Evolutionary conservation across 768 basidiomycete species (phyloP).

Genomic region (Trametes coccinea): DNA sequence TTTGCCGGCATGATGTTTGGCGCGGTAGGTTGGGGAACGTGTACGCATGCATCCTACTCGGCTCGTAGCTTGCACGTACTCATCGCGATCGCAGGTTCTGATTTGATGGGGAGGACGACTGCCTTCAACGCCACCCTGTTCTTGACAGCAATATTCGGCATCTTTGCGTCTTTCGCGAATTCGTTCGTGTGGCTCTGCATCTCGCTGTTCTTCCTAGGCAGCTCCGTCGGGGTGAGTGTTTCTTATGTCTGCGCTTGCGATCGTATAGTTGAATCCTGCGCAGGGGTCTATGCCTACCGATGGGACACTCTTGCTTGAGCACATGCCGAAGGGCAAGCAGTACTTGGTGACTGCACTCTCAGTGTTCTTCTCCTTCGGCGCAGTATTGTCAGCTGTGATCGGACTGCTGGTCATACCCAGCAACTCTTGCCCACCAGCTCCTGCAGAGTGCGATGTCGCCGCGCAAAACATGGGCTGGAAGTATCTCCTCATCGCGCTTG

Average conservation of each 20-base stretch:
- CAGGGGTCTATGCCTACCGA: conserved; percentile 97
- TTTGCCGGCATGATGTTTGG: conserved; percentile 99
- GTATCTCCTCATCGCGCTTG: conserved; percentile 74
- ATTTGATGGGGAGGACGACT: conserved; percentile 81
- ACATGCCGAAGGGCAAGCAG: conserved; percentile 89
- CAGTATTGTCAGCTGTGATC: conserved; percentile 81
- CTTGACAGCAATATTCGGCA: conserved; percentile 87
- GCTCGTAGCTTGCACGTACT: neutral
- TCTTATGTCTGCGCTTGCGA: neutral
- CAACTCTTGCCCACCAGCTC: conserved; percentile 58
- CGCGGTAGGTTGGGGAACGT: conserved; percentile 89
- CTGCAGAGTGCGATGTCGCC: conserved; percentile 61
- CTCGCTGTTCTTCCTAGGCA: conserved; percentile 84
- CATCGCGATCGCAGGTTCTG: conserved; percentile 55
- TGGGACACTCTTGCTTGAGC: conserved; percentile 88
- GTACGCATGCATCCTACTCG: conserved; percentile 35
- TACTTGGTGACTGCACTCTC: conserved; percentile 91
- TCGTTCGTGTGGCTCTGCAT: conserved; percentile 72
- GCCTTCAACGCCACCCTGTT: conserved; percentile 94
- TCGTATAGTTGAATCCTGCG: neutral
- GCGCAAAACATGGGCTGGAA: conserved; percentile 87
- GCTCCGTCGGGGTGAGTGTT: conserved; percentile 83
- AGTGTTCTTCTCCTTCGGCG: conserved; percentile 94
- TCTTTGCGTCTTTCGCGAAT: conserved; percentile 71
- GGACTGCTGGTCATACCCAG: conserved; percentile 79